A percentile compares a stretch with the other conserved stretches of the same genome.
phyloP scores from a whole-genome alignment of 495 filamentous ascomycete genomes.

The Neurospora sp. region DNA sequence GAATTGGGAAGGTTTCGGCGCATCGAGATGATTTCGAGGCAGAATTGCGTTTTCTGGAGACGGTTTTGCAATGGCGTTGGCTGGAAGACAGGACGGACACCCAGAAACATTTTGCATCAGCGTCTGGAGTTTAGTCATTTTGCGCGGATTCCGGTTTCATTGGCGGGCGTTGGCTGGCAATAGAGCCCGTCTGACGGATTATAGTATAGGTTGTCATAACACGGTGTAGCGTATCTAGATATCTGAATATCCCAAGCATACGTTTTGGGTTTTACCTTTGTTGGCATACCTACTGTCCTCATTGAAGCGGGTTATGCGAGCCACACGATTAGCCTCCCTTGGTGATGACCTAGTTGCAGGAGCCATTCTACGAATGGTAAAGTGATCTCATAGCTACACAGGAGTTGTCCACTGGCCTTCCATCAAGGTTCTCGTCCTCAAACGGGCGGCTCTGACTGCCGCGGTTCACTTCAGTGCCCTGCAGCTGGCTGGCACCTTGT shows the following conservation, averaged over 20 bases:
- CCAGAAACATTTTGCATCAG: conserved; percentile 16
- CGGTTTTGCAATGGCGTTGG: conserved; percentile 7
- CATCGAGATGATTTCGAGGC: background rate
- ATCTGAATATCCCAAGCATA: background rate
- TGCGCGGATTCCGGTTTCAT: background rate
- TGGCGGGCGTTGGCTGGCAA: background rate
- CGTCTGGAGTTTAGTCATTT: conserved; percentile 10
- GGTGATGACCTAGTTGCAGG: background rate
- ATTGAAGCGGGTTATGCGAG: background rate
- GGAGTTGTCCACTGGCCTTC: background rate
- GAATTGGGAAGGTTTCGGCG: background rate
- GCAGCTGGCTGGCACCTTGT: background rate
- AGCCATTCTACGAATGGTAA: background rate
- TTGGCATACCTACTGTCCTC: background rate
- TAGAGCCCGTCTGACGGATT: background rate
- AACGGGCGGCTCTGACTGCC: background rate
- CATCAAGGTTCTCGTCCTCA: background rate
- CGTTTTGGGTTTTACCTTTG: background rate
- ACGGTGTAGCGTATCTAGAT: background rate
- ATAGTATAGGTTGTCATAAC: background rate
- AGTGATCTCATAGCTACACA: background rate
- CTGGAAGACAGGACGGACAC: conserved; percentile 8
- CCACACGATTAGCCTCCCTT: background rate
- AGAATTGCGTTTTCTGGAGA: conserved; percentile 4
- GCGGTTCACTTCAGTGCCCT: background rate